Base-by-base conservation (phyloP, 202 grass and related monocot species). In the Setaria viridis region DNA sequence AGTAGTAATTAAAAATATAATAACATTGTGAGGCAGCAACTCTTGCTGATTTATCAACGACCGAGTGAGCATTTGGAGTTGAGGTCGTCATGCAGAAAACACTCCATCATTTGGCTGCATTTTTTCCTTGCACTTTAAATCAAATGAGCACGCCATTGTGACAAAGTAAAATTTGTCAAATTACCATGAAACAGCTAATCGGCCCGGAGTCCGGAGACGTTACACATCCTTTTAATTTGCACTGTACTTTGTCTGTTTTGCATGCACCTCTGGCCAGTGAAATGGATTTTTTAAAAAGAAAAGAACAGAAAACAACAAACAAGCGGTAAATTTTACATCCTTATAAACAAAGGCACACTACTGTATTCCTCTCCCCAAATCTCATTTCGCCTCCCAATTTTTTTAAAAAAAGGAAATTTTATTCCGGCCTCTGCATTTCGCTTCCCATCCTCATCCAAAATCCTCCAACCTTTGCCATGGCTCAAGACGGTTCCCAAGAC, bases 391-490 rank as follows among this genome's bases (percentile, higher is more conserved):
- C 50, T 25, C 11, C 12, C 25, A 25, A 25, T 25, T 25, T 25
- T 25, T 25, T 25, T 25, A 25, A 0, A 25, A 25, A 25, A 25
- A 25, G 25, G 25, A 25, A 25, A 25, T 25, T 25, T 25, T 25
- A 25, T 25, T 25, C 25, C 25, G 25, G 25, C 25, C 25, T 25
- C 25, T 25, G 25, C 59, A 32, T 76, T 66, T 3, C 15, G 1
- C 30, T 41, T 12, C 76, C 56, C 17, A 14, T 13, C 58, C 54
- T 49, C 41, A 33, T 71, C 80, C 43, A 83, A 63, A 62, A 46
- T 11, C 65, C 20, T 76, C 60, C 11, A 63, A 3, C 4, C 56
- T 20, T 78, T 43, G 33, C 6, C 87, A 85, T 85, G 82, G 51
- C 69, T 35, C 56, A 73, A 17, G 80, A 85, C 2, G 16, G 25